Percentiles rank a stretch among this genome's conserved stretches.
Evolutionary conservation across 768 basidiomycete species (phyloP).

Genomic region (Vararia minispora): DNA sequence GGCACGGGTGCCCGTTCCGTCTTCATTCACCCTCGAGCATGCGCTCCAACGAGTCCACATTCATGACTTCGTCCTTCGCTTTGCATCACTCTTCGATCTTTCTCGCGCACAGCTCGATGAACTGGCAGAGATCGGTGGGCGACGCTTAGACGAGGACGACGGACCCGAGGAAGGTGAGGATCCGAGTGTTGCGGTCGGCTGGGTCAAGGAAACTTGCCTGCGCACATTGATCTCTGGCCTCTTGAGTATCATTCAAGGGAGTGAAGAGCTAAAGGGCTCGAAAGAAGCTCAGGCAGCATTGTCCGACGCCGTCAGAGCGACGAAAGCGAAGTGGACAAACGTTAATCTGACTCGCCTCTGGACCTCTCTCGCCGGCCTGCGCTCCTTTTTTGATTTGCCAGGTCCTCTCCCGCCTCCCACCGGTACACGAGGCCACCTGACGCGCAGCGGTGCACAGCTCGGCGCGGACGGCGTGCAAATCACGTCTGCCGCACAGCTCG

Average conservation of each 20-base stretch:
- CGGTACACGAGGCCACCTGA: constrained; percentile 27
- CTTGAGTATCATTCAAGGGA: constrained; percentile 38
- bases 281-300: constrained; percentile 29
- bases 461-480: constrained; percentile 20
- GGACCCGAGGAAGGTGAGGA: constrained; percentile 21
- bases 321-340: constrained; percentile 42
- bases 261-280: constrained; percentile 15
- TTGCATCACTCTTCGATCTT: constrained; percentile 40
- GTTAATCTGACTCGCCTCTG: constrained; percentile 55
- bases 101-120: constrained; percentile 55
- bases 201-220: constrained; percentile 58
- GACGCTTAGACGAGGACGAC: constrained; percentile 25
- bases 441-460: constrained; percentile 27
- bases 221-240: constrained; percentile 55
- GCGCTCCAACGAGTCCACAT: constrained; percentile 56
- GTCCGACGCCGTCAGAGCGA: constrained; percentile 35
- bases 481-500: constrained; percentile 43
- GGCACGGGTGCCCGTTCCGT: constrained; percentile 32
- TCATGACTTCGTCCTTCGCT: constrained; percentile 65
- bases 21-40: constrained; percentile 31
- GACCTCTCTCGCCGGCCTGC: constrained; percentile 39
- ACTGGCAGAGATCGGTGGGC: constrained; percentile 28
- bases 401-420: constrained; percentile 50
- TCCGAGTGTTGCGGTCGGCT: constrained; percentile 24
- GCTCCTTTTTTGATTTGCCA: constrained; percentile 32